Evolutionary conservation across 768 basidiomycete genomes (phyloP), one percentile per base, ranked within the genome.

Genomic region (Leccinum subgranulosum): DNA sequence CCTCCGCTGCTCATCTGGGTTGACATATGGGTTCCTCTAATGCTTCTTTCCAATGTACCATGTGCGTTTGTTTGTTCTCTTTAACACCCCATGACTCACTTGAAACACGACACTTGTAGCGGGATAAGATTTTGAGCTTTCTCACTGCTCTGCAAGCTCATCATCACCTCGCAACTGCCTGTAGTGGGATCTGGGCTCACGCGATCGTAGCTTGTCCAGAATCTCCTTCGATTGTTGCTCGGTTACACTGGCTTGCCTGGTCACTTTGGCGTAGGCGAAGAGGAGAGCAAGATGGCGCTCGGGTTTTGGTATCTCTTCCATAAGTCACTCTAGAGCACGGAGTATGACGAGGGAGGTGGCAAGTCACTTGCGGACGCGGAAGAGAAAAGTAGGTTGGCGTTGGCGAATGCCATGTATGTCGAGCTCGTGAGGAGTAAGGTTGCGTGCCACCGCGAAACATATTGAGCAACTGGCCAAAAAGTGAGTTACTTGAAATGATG

Each of bases 1-100:
- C 90, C 94, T 65, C 94, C 94, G 3, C 74, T 98, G 6, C 75
- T 97, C 17, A 72, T 85, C 3, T 98, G 93, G 92, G 66, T 87
- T 1, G 79, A 85, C 57, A 69, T 74, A 0, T 75, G 79, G 46
- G 91, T 88, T 8, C 66, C 63, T 27, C 69, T 43, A 10, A 82
- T 89, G 21, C 67, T 81, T 15, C 67, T 75, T 31, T 64, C 72
- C 6, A 73, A 70, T 25, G 60, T 75, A 17, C 68, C 23, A 23
- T 23, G 23, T 23, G 23, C 23, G 23, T 23, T 23, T 23, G 23
- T 23, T 23, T 23, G 23, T 23, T 23, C 23, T 23, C 23, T 23
- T 23, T 23, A 23, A 23, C 23, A 23, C 23, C 23, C 23, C 23
- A 23, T 23, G 23, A 23, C 23, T 23, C 23, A 23, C 23, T 23